These are phyloP conservation scores for Microdochium paspali DNA, from an alignment of 2,329 filamentous ascomycete species.

Conservation along the genomic window DNA sequence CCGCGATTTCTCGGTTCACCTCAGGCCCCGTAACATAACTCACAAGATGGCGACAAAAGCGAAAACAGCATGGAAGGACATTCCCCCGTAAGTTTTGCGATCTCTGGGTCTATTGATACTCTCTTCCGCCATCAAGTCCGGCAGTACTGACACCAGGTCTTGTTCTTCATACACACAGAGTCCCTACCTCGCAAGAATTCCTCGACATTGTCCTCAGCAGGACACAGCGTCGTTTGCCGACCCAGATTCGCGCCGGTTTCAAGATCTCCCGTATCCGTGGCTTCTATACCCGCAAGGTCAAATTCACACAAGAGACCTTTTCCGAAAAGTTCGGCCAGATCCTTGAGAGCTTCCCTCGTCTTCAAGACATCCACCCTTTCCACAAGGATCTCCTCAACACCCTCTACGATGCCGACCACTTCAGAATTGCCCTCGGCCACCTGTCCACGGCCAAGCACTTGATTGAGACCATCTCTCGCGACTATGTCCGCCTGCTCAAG, in stretches of 20 bases:
- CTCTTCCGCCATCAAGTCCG: neutral
- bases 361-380: slow-evolving; percentile 94
- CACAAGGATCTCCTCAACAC: slow-evolving; percentile 84
- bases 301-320: slow-evolving; percentile 96
- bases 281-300: slow-evolving; percentile 97
- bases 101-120: neutral
- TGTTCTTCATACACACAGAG: slow-evolving; percentile 17
- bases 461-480: slow-evolving; percentile 90
- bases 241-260: slow-evolving; percentile 92
- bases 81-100: slow-evolving; percentile 45
- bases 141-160: neutral
- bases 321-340: slow-evolving; percentile 86
- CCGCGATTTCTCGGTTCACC: slow-evolving; percentile 2
- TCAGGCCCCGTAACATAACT: neutral
- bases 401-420: slow-evolving; percentile 96
- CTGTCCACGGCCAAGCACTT: slow-evolving; percentile 92
- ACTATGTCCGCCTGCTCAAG: slow-evolving; percentile 93
- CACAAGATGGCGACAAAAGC: neutral
- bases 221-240: slow-evolving; percentile 86
- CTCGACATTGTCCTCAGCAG: slow-evolving; percentile 93
- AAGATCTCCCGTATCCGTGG: slow-evolving; percentile 86
- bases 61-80: slow-evolving; percentile 64
- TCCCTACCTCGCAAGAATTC: slow-evolving; percentile 90
- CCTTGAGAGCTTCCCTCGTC: slow-evolving; percentile 83
- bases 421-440: slow-evolving; percentile 92